phyloP scores from a whole-genome alignment of 2,329 filamentous ascomycete species.

The Neonectria coccinea region DNA sequence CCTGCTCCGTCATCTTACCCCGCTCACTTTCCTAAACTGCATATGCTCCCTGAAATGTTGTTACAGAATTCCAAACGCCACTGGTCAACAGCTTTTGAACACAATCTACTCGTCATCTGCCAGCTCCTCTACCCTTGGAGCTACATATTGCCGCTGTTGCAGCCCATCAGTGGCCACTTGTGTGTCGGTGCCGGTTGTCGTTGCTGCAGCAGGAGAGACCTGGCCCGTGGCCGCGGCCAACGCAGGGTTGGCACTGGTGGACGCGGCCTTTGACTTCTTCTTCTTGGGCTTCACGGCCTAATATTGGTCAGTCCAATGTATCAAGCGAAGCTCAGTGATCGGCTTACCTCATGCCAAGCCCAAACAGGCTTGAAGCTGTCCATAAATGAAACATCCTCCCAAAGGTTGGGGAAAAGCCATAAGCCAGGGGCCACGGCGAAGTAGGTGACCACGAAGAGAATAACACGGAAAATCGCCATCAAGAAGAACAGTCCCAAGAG shows the following conservation, averaged over 20 bases:
- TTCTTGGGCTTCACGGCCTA: slow-evolving; percentile 59
- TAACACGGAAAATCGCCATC: slow-evolving; percentile 97
- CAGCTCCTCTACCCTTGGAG: slow-evolving; percentile 67
- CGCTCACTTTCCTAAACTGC: slow-evolving; percentile 29
- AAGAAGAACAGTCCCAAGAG: slow-evolving; percentile 93
- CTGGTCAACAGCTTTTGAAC: slow-evolving; percentile 29
- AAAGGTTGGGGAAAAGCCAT: slow-evolving; percentile 98
- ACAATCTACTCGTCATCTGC: slow-evolving; percentile 59
- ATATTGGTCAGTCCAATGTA: slow-evolving; percentile 34
- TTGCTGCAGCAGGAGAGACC: slow-evolving; percentile 63
- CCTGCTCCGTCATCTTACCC: slow-evolving; percentile 27
- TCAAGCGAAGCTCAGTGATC: not conserved
- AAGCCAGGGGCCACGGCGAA: slow-evolving; percentile 86
- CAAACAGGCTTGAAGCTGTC: slow-evolving; percentile 96
- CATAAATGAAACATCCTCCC: slow-evolving; percentile 98
- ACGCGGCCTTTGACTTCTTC: slow-evolving; percentile 65
- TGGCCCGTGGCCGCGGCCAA: slow-evolving; percentile 67
- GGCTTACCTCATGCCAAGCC: slow-evolving; percentile 95
- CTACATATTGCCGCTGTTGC: slow-evolving; percentile 59
- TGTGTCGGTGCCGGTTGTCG: slow-evolving; percentile 68
- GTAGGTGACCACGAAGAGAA: slow-evolving; percentile 93
- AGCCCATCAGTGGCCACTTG: slow-evolving; percentile 60
- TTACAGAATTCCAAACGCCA: slow-evolving; percentile 46
- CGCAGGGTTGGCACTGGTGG: slow-evolving; percentile 54
- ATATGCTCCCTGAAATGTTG: slow-evolving; percentile 35